A percentile compares a stretch with the other conserved stretches of the same genome.
These are phyloP conservation scores for Metarhizium humberi DNA, from an alignment of 2,329 filamentous ascomycete genomes.

Conservation along the genomic window DNA sequence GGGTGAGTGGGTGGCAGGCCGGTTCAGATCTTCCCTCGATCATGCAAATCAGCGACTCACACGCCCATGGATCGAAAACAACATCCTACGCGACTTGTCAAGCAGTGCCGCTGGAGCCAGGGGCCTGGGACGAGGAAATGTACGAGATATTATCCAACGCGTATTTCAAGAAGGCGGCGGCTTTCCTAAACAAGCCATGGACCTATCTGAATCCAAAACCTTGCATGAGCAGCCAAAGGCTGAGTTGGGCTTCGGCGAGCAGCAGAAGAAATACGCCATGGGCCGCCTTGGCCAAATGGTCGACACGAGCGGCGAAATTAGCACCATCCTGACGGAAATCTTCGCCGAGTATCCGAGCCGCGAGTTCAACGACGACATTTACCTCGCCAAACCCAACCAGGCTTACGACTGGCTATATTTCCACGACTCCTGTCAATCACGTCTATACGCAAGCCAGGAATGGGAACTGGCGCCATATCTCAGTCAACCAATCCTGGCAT, in stretches of 20 bases:
- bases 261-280: constrained; percentile 63
- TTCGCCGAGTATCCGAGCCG: constrained; percentile 80
- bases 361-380: constrained; percentile 86
- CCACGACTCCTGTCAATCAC: constrained; percentile 72
- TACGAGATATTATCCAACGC: constrained; percentile 67
- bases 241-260: constrained; percentile 62
- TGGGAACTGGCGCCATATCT: constrained; percentile 90
- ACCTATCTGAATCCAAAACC: constrained; percentile 31
- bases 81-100: constrained; percentile 57
- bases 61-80: constrained; percentile 65
- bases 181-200: constrained; percentile 52
- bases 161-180: constrained; percentile 73
- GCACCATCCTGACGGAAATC: constrained; percentile 72
- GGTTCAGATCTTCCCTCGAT: constrained; percentile 44
- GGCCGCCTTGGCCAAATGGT: constrained; percentile 66
- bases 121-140: constrained; percentile 61
- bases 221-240: constrained; percentile 44
- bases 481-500: constrained; percentile 76
- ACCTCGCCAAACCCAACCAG: constrained; percentile 76
- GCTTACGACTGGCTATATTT: constrained; percentile 96
- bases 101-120: constrained; percentile 64
- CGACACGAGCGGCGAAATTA: constrained; percentile 68
- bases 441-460: constrained; percentile 74
- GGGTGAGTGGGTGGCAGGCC: constrained; percentile 75
- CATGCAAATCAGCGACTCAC: constrained; percentile 45